Base-by-base conservation (phyloP, 2,329 filamentous ascomycete genomes). In the Fonsecaea pedrosoi region DNA sequence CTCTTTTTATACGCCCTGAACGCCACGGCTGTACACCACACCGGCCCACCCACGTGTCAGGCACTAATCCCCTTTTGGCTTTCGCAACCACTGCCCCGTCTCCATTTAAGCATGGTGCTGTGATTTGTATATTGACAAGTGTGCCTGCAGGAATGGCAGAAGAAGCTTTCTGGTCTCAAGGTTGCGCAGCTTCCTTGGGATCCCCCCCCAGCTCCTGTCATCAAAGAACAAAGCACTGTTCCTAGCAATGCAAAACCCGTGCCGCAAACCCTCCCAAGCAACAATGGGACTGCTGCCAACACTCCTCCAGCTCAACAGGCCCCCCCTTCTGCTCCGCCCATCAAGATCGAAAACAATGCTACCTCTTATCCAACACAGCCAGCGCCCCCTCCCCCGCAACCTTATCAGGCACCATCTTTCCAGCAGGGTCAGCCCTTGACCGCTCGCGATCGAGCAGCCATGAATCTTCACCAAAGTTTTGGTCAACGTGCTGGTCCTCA, bases 101-200 rank as follows among this genome's bases (percentile, higher is more conserved):
- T 50, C 50, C 7, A 6, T 32, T 60, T 34, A n/a, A 38, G 45
- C 54, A 18, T 42, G 40, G 54, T 54, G 45, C 8, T 35, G 34
- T 37, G 30, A n/a, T 53, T 30, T 15, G 32, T 37, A n/a, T 18
- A 34, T 15, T 57, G 50, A 57, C 53, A 42, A 30, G 25, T 48
- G 34, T 58, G 10, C 50, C 21, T 62, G 53, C 56, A 98, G 94
- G 92, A 90, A 81, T 99, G 95, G 95, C 94, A 98, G 83, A 85
- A 89, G 74, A 97, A 96, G 80, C 85, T 99, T 40, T 91, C 94
- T 1, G 88, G 89, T 73, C 88, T 96, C 71, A 88, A 90, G 72
- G 90, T 98, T 69, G 95, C 95, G 67, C 84, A 87, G 65, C 97
- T 98, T 77, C 94, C 95, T 10, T 99, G 95, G 95, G 95, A 99